These are phyloP conservation scores for Termitomyces heimii DNA, from an alignment of 768 basidiomycete genomes.

Conservation along the genomic window DNA sequence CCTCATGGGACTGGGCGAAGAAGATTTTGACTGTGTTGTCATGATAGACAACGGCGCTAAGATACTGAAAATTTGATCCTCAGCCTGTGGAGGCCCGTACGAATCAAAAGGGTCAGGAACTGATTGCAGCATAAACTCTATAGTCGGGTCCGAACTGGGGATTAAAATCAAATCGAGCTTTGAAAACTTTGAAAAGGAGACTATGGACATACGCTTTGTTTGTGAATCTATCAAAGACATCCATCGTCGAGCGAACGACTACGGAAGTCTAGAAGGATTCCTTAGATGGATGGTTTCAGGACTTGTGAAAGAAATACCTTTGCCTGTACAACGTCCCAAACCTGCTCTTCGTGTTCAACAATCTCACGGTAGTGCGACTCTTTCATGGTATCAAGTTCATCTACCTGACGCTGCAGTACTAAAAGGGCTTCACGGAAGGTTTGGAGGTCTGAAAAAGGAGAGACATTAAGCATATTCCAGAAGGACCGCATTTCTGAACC, in stretches of 20 bases:
- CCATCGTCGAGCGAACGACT: conserved; percentile 85
- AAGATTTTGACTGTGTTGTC: conserved; percentile 48
- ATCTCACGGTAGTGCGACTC: conserved; percentile 83
- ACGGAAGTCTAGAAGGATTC: conserved; percentile 55
- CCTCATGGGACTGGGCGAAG: conserved; percentile 55
- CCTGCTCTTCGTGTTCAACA: conserved; percentile 87
- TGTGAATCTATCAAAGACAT: conserved; percentile 84
- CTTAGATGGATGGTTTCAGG: conserved; percentile 4
- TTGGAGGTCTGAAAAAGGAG: conserved; percentile 63
- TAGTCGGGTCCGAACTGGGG: conserved; percentile 74
- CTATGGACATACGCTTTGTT: conserved; percentile 67
- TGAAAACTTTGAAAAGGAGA: conserved; percentile 3
- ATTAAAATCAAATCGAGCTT: conserved; percentile 1
- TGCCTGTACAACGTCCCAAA: conserved; percentile 88
- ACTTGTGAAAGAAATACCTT: conserved; percentile 47
- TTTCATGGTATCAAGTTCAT: conserved; percentile 86
- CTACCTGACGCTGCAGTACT: conserved; percentile 82
- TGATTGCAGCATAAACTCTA: conserved; percentile 87
- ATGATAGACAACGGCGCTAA: conserved; percentile 81
- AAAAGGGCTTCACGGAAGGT: conserved; percentile 80
- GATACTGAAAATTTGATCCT: conserved; percentile 91
- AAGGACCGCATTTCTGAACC: conserved; percentile 18
- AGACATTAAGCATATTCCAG: conserved; percentile 4
- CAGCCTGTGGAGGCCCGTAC: conserved; percentile 81
- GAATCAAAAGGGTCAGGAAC: conserved; percentile 92